Evolutionary conservation across 1,139 yeast genomes (phyloP).

Genomic region (Candida tetrigidarum): DNA sequence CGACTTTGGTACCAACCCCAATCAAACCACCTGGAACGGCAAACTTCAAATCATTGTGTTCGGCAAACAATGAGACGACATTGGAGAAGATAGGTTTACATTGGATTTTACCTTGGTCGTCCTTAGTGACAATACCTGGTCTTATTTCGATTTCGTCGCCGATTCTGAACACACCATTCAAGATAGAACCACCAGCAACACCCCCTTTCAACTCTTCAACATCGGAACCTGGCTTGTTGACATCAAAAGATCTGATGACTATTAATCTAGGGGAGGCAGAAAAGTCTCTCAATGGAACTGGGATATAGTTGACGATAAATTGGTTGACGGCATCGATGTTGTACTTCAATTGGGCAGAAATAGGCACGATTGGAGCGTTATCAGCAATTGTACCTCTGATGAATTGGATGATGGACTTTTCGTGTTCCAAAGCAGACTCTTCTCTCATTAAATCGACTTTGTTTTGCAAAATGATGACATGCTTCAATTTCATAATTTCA

Average conservation of each 20-base stretch:
- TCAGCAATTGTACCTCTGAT: conserved; percentile 98
- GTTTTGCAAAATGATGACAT: conserved; percentile 94
- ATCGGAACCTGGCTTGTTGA: conserved; percentile 98
- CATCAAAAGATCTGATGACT: conserved; percentile 98
- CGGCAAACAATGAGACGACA: conserved; percentile 94
- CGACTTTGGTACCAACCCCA: conserved; percentile 99
- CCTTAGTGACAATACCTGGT: conserved; percentile 98
- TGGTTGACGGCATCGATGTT: conserved; percentile 99
- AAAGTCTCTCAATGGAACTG: conserved; percentile 96
- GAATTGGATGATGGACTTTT: conserved; percentile 87
- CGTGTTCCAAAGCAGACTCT: conserved; percentile 94
- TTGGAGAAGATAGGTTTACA: conserved; percentile 96
- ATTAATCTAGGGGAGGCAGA: conserved; percentile 92
- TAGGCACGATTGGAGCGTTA: conserved; percentile 98
- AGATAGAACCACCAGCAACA: conserved; percentile 99
- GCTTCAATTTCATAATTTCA: conserved; percentile 98
- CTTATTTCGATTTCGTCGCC: conserved; percentile 99
- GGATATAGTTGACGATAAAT: conserved; percentile 93
- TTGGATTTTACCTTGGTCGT: conserved; percentile 89
- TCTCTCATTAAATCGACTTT: conserved; percentile 99
- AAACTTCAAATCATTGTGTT: conserved; percentile 94
- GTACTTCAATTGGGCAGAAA: conserved; percentile 97
- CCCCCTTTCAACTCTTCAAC: conserved; percentile 98
- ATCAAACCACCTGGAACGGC: conserved; percentile 99
- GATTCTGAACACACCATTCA: conserved; percentile 94